These are phyloP conservation scores for Citrullus amarus DNA, from an alignment of 306 rosid genomes.

Conservation along the genomic window DNA sequence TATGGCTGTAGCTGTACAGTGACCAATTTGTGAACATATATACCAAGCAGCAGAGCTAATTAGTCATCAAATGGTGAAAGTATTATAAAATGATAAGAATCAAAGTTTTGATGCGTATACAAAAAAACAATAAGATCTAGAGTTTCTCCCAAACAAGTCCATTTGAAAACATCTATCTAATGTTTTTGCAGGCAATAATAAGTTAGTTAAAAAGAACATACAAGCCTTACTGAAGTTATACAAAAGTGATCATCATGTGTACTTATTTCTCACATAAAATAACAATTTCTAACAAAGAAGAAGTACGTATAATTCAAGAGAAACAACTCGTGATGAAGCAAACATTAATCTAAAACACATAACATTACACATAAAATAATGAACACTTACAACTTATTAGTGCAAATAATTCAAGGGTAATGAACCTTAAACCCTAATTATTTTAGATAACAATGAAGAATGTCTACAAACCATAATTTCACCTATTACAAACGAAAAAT, in stretches of 20 bases:
- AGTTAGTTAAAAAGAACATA: background rate
- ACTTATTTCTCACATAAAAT: constrained; percentile 11
- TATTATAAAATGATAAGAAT: background rate
- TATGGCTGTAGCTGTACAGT: background rate
- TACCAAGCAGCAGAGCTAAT: background rate
- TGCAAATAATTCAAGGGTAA: background rate
- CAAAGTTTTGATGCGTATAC: background rate
- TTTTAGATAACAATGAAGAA: background rate
- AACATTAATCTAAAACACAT: background rate
- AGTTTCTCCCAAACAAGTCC: background rate
- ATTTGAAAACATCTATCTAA: background rate
- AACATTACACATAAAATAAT: constrained; percentile 7
- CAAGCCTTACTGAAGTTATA: background rate
- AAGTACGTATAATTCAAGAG: background rate
- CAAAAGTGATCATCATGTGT: background rate
- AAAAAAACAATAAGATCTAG: background rate
- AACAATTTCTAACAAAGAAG: background rate
- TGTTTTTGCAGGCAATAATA: background rate
- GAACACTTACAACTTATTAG: background rate
- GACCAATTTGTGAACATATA: background rate
- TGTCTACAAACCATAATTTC: background rate
- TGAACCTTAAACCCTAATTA: constrained; percentile 11
- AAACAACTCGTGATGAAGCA: background rate
- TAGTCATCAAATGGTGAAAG: background rate
- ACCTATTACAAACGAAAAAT: background rate